Percentiles rank a stretch among this genome's conserved stretches.
Evolutionary conservation across 805 yeast genomes (phyloP).

Genomic region (Ogataea nitratoaversa): DNA sequence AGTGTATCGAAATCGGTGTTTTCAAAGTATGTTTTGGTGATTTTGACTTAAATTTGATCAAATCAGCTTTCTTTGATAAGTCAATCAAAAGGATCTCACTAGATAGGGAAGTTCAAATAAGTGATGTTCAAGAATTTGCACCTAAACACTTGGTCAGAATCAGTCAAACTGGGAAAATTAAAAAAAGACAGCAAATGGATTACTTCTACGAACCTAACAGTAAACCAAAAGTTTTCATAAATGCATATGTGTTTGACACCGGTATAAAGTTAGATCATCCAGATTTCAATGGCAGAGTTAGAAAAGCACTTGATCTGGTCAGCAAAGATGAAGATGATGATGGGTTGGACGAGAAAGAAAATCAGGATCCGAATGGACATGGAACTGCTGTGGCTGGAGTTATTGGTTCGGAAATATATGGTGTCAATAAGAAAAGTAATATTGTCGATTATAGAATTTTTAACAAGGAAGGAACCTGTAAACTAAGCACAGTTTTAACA

Average conservation of each 20-base stretch:
- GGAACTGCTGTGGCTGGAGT: conserved; percentile 58
- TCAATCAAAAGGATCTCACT: conserved; percentile 34
- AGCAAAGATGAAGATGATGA: neutral
- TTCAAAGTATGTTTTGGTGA: conserved; percentile 36
- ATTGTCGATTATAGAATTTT: conserved; percentile 42
- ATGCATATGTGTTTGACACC: conserved; percentile 36
- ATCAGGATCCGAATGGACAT: conserved; percentile 42
- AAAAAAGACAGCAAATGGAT: conserved; percentile 30
- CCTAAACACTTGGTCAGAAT: conserved; percentile 40
- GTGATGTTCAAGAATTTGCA: conserved; percentile 38
- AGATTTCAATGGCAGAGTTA: conserved; percentile 41
- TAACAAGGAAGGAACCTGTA: conserved; percentile 34
- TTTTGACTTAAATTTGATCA: conserved; percentile 28
- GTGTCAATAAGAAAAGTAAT: conserved; percentile 46
- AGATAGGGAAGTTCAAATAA: conserved; percentile 32
- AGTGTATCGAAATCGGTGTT: conserved; percentile 24
- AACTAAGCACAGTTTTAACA: conserved; percentile 30
- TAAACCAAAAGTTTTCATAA: conserved; percentile 34
- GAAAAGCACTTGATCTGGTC: conserved; percentile 39
- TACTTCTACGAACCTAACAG: conserved; percentile 40
- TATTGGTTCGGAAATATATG: conserved; percentile 46
- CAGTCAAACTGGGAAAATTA: conserved; percentile 31
- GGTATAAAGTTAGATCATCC: conserved; percentile 36
- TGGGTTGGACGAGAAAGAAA: conserved; percentile 16
- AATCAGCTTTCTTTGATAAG: conserved; percentile 32